Percentiles rank a stretch among this genome's conserved stretches.
Evolutionary conservation across 2,329 filamentous ascomycete genomes (phyloP).

Genomic region (Diaporthe longicolla): DNA sequence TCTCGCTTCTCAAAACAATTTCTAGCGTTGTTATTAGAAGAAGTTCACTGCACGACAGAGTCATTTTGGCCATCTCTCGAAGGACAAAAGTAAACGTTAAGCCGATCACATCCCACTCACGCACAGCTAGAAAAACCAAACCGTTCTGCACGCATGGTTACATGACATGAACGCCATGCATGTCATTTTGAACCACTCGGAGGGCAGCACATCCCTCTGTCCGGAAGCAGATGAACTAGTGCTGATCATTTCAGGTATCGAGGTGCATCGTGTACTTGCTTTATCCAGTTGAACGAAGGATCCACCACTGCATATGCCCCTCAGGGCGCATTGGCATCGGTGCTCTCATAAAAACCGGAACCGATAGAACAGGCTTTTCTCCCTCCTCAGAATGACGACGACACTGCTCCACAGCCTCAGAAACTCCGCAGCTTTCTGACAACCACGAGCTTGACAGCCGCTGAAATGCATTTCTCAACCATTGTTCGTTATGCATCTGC

Average conservation of each 20-base stretch:
- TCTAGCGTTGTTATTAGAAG: neutral
- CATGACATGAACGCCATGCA: neutral
- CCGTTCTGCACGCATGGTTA: neutral
- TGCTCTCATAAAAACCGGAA: neutral
- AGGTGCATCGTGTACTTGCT: neutral
- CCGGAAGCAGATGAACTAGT: neutral
- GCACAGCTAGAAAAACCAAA: neutral
- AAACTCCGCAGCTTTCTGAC: neutral
- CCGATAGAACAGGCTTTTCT: neutral
- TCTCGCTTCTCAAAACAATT: neutral
- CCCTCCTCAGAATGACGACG: neutral
- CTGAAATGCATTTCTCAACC: neutral
- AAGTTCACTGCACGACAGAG: neutral
- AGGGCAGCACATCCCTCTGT: neutral
- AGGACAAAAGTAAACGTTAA: neutral
- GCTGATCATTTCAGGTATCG: conserved; percentile 3
- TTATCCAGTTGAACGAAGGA: neutral
- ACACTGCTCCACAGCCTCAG: neutral
- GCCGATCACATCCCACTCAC: too few relatives aligned
- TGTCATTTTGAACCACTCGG: neutral
- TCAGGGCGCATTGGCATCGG: neutral
- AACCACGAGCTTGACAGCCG: neutral
- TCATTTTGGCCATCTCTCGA: too few relatives aligned
- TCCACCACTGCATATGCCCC: conserved; percentile 3
- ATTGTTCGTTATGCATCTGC: neutral